These are phyloP conservation scores for Phytophthora meadii DNA, from an alignment of 352 stramenopile species.

Conservation along the genomic window DNA sequence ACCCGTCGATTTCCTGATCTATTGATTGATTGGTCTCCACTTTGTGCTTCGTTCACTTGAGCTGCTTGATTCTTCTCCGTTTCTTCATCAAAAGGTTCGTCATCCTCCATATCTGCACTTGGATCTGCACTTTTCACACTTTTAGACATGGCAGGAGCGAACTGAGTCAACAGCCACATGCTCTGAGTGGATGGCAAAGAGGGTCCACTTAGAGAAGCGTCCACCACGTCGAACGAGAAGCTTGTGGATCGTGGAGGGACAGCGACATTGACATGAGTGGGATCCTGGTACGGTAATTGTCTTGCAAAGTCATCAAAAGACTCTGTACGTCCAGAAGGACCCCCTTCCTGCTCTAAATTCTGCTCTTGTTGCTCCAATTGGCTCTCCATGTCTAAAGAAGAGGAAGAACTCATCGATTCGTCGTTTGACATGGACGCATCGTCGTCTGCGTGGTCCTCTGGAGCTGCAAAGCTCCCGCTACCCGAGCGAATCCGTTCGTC, in stretches of 20 bases:
- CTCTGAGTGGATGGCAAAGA: background rate
- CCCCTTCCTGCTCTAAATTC: constrained; percentile 12
- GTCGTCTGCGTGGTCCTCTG: constrained; percentile 29
- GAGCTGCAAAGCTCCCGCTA: constrained; percentile 25
- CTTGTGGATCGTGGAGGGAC: constrained; percentile 12
- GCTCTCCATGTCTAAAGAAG: constrained; percentile 48
- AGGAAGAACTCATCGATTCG: constrained; percentile 65
- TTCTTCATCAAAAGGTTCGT: constrained; percentile 46
- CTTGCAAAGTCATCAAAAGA: constrained; percentile 43
- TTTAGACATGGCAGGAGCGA: constrained; percentile 65
- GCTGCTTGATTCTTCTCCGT: constrained; percentile 21
- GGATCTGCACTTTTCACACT: constrained; percentile 32
- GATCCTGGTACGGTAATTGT: constrained; percentile 35
- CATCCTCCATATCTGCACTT: constrained; percentile 48
- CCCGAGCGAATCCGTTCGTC: constrained; percentile 39
- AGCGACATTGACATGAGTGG: background rate
- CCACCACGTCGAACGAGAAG: constrained; percentile 38
- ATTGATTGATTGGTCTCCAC: constrained; percentile 6
- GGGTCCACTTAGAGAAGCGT: constrained; percentile 12
- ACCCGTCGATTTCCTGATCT: constrained; percentile 30
- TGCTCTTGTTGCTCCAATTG: constrained; percentile 12
- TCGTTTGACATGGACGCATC: constrained; percentile 68
- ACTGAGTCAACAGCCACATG: constrained; percentile 61
- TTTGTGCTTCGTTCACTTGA: constrained; percentile 2
- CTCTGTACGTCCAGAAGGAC: constrained; percentile 12